Conservation (phyloP, 768 basidiomycete species). For the Butyriboletus loyo region DNA sequence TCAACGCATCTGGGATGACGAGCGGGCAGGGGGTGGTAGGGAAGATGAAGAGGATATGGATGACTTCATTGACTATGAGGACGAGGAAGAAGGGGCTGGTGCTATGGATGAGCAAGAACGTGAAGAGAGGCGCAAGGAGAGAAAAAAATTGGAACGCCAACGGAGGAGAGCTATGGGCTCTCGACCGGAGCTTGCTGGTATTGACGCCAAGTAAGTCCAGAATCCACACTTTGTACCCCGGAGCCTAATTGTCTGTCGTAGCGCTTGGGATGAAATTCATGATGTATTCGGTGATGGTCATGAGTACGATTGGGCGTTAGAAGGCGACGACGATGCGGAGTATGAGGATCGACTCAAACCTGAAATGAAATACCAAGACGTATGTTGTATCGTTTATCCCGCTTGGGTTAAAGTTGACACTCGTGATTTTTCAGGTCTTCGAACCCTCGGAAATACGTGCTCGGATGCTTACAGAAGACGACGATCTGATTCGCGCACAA, state of each 20-base stretch:
- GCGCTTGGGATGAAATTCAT: conserved; percentile 93
- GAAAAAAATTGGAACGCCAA: conserved; percentile 58
- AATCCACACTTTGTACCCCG: neutral
- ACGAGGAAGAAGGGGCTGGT: conserved; percentile 78
- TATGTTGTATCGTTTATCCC: conserved; percentile 32
- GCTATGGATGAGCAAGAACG: conserved; percentile 74
- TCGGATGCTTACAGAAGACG: conserved; percentile 86
- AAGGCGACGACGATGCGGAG: conserved; percentile 64
- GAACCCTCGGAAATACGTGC: conserved; percentile 95
- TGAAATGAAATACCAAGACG: conserved; percentile 85
- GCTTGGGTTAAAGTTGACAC: conserved; percentile 1
- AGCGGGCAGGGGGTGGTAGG: conserved; percentile 42
- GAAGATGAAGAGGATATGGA: conserved; percentile 66
- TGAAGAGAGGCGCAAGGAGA: conserved; percentile 69
- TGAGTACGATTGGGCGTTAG: conserved; percentile 94
- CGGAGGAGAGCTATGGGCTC: conserved; percentile 63
- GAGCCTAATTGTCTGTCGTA: conserved; percentile 32
- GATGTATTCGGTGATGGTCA: conserved; percentile 96
- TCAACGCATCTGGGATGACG: conserved; percentile 80
- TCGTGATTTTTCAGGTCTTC: conserved; percentile 65
- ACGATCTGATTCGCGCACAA: conserved; percentile 84
- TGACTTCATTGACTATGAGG: conserved; percentile 76
- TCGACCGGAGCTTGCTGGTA: conserved; percentile 71
- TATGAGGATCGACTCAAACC: conserved; percentile 52
- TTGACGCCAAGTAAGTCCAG: conserved; percentile 72